Evolutionary conservation across 192 early-diverging fungal genomes (phyloP).

Genomic region (Rhizophagus clarus): DNA sequence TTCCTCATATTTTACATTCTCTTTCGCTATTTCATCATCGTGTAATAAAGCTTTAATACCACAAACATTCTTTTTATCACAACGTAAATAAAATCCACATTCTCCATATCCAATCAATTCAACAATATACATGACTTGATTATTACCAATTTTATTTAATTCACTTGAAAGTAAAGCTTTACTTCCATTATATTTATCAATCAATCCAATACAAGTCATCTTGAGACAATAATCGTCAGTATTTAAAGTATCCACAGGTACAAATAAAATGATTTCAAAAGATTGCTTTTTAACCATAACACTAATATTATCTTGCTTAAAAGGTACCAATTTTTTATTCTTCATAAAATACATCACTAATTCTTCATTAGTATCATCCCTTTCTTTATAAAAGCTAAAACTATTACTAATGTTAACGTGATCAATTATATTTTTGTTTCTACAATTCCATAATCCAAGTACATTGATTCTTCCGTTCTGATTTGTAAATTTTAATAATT

Average conservation of each 20-base stretch:
- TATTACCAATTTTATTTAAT: not conserved
- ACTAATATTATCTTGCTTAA: not conserved
- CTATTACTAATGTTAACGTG: not conserved
- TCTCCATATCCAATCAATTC: conserved; percentile 20
- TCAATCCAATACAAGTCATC: conserved; percentile 35
- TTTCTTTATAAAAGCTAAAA: not conserved
- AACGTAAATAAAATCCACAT: conserved; percentile 14
- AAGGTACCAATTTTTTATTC: not conserved
- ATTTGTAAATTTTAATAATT: conserved; percentile 31
- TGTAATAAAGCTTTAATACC: not conserved
- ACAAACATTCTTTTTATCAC: not conserved
- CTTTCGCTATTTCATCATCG: not conserved
- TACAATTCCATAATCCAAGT: conserved; percentile 32
- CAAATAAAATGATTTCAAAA: conserved; percentile 29
- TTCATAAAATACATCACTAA: not conserved
- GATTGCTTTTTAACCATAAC: not conserved
- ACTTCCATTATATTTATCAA: conserved; percentile 41
- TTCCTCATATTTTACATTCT: conserved; percentile 1
- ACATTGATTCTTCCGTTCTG: conserved; percentile 14
- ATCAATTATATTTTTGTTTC: not conserved
- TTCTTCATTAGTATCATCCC: not conserved
- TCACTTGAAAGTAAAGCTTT: conserved; percentile 8
- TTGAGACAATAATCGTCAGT: not conserved
- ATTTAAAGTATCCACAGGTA: conserved; percentile 4
- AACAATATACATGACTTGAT: not conserved